phyloP scores from a whole-genome alignment of 2,329 filamentous ascomycete species.

The Clonostachys rhizophaga region DNA sequence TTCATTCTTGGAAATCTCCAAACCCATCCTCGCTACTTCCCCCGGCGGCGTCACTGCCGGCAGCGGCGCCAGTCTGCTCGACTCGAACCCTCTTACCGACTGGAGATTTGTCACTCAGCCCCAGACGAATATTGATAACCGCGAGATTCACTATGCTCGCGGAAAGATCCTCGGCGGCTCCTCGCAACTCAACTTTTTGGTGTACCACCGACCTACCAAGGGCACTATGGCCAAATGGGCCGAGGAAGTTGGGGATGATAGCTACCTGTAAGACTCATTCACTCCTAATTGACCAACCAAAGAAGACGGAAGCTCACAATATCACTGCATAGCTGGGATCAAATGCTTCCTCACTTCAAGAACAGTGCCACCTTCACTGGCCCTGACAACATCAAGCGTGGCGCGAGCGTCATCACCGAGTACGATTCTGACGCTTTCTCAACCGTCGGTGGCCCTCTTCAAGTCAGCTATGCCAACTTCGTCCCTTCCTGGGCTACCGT shows the following conservation, averaged over 20 bases:
- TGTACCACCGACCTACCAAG: constrained; percentile 21
- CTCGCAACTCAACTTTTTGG: constrained; percentile 27
- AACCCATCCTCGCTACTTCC: constrained; percentile 14
- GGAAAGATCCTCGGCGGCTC: constrained; percentile 31
- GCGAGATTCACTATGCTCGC: constrained; percentile 25
- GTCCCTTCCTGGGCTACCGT: constrained; percentile 11
- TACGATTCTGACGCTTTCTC: constrained; percentile 18
- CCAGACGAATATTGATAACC: constrained; percentile 9
- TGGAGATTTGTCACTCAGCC: constrained; percentile 21
- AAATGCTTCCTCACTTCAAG: constrained; percentile 18
- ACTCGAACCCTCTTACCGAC: constrained; percentile 11
- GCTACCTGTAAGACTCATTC: constrained; percentile 9
- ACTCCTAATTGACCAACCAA: not conserved
- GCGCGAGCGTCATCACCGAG: constrained; percentile 11
- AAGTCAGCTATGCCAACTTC: constrained; percentile 16
- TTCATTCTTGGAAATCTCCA: constrained; percentile 20
- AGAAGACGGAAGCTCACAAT: not conserved
- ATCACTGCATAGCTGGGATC: constrained; percentile 3
- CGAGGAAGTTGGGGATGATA: constrained; percentile 16
- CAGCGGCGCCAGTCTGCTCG: constrained; percentile 9
- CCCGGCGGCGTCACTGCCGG: constrained; percentile 13
- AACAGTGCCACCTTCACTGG: constrained; percentile 15
- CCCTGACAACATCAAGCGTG: constrained; percentile 9
- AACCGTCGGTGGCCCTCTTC: constrained; percentile 11
- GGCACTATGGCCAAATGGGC: constrained; percentile 22